These are phyloP conservation scores for Iris macrosiphon DNA, from an alignment of 106 monocot species.

Conservation along the genomic window DNA sequence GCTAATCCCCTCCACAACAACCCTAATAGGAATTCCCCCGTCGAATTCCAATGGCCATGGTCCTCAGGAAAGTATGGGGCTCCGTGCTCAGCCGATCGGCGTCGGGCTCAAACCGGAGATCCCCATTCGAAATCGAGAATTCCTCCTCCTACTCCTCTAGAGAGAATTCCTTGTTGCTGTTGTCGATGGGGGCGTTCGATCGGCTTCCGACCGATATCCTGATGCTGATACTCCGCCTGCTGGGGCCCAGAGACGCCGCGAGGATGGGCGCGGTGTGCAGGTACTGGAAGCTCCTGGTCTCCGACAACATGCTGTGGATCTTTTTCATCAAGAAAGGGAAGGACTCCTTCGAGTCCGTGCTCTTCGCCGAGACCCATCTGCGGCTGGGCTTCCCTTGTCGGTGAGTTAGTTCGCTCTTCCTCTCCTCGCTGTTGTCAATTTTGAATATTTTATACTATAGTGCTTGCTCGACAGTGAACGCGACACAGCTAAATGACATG, in stretches of 20 bases:
- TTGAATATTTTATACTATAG: too few relatives aligned
- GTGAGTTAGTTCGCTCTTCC: not conserved
- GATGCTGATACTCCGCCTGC: slow-evolving; percentile 51
- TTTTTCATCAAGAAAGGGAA: slow-evolving; percentile 59
- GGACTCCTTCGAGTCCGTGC: slow-evolving; percentile 59
- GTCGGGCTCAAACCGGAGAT: slow-evolving; percentile 5
- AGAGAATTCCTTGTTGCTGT: not conserved
- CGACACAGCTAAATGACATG: too few relatives aligned
- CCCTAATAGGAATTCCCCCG: too few relatives aligned
- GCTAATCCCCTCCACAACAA: too few relatives aligned
- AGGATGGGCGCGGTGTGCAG: slow-evolving; percentile 50
- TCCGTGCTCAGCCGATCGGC: slow-evolving; percentile 36
- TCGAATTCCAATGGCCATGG: slow-evolving; percentile 35
- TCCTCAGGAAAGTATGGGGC: slow-evolving; percentile 52
- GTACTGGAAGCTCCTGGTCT: slow-evolving; percentile 40
- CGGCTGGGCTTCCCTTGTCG: slow-evolving; percentile 25
- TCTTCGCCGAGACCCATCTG: slow-evolving; percentile 77
- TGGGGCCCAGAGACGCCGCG: slow-evolving; percentile 58
- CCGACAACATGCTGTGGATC: slow-evolving; percentile 81
- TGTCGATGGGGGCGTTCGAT: slow-evolving; percentile 50
- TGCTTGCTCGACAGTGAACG: too few relatives aligned
- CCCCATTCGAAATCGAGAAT: not conserved
- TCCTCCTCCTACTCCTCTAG: not conserved
- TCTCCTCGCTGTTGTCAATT: not conserved
- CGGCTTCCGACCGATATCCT: slow-evolving; percentile 57